These are phyloP conservation scores for Mychonastes homosphaera DNA, from an alignment of 139 green algal genomes.

Conservation along the genomic window DNA sequence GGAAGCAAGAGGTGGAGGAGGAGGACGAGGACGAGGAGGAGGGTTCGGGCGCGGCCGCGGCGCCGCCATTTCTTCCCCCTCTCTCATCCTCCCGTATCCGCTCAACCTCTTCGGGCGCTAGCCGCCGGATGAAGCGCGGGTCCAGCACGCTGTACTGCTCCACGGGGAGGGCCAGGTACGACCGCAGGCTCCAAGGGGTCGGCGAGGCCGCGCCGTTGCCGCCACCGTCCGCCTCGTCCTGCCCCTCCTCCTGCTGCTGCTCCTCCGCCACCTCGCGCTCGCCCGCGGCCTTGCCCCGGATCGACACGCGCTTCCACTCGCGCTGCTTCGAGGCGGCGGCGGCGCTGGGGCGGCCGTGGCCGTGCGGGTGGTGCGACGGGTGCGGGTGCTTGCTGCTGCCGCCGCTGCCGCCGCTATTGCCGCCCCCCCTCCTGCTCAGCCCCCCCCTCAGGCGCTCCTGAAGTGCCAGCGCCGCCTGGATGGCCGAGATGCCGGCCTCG, in stretches of 20 bases:
- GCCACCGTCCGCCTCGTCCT: neutral
- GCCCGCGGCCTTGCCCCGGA: neutral
- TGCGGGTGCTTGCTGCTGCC: slow-evolving; percentile 1
- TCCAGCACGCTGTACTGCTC: slow-evolving; percentile 41
- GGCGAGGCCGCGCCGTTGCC: too few species aligned
- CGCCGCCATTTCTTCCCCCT: neutral
- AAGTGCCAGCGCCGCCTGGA: too few species aligned
- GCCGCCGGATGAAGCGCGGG: slow-evolving; percentile 15
- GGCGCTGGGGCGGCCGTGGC: neutral
- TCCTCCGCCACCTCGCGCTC: neutral
- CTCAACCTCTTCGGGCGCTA: slow-evolving; percentile 4
- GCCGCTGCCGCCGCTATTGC: slow-evolving; percentile 3
- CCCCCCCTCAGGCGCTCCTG: too few species aligned
- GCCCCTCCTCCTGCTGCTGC: neutral
- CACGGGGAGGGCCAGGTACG: slow-evolving; percentile 34
- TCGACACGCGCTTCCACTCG: neutral
- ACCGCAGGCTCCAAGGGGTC: slow-evolving; percentile 6
- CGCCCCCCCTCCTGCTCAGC: too few species aligned
- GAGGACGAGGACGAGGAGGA: neutral
- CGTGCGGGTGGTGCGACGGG: neutral
- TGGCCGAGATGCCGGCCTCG: too few species aligned
- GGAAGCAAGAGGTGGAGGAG: slow-evolving; percentile 15
- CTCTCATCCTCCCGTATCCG: neutral
- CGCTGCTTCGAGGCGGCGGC: neutral
- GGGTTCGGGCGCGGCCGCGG: neutral